Base-by-base conservation (phyloP, 2,329 filamentous ascomycete genomes). In the Fusarium dimerum region DNA sequence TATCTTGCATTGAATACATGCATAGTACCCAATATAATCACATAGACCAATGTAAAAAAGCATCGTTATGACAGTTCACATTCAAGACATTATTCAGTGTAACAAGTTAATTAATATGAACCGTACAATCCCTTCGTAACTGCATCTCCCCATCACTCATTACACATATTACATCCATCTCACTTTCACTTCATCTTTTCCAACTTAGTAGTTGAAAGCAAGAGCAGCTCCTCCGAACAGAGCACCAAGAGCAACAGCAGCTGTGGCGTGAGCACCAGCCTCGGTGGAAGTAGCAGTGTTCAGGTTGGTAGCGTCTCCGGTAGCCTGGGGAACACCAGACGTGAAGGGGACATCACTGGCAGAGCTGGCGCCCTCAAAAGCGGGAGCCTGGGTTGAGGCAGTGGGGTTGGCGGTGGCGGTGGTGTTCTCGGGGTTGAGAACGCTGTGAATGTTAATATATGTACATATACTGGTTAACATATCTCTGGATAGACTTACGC, bases 311-410 rank as follows among this genome's bases (percentile, higher is more conserved):
- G 55, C 58, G 20, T 48, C 43, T 26, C 38, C 48, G 0, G 63
- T 59, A 17, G 46, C 47, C 32, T 43, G 20, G 11, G 60, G 55
- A 32, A 84, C 70, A 29, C 77, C 78, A 17, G 76, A 79, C 1
- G 84, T 87, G 67, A 82, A 86, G 0, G 84, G 82, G 6, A 75
- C 65, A 13, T 70, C 65, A 9, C 73, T 73, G 26, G 68, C 79
- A 8, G 76, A 73, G 26, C 73, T 76, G 2, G 82, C 84, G 42
- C 76, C 78, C 10, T 71, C 71, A 72, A 81, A 87, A 1, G 77
- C 83, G 2, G 78, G 73, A 2, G 71, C 64, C 26, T 78, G 76
- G 2, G 74, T 74, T 0, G 73, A 66, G 5, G 62, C 60, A 2
- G 67, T 57, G 1, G 67, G 64, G 15, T 70, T 66, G 48, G 75